These are phyloP conservation scores for Podochytrium sp. DNA, from an alignment of 192 early-diverging fungal genomes.

Conservation along the genomic window DNA sequence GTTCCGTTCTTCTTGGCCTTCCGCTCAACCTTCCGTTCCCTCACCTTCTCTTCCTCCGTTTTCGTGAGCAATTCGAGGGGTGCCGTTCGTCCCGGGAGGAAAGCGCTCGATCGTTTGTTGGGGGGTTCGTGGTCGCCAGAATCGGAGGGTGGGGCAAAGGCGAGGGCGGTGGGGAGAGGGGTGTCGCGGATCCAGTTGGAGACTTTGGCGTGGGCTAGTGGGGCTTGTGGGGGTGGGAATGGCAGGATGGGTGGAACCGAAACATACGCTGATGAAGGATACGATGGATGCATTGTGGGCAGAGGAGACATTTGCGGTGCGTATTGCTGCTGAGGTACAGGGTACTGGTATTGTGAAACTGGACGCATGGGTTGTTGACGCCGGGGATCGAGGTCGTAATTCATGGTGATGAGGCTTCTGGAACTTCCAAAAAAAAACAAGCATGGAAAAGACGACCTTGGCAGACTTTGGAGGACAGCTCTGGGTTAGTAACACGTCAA, in stretches of 20 bases:
- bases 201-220: not conserved
- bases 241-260: no score
- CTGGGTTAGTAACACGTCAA: slow-evolving; percentile 7
- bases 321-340: no score
- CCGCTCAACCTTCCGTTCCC: not conserved
- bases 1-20: not conserved
- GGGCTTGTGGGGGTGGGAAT: not conserved
- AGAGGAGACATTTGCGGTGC: no score
- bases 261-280: no score
- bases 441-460: not conserved
- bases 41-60: not conserved
- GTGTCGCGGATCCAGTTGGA: slow-evolving; percentile 8
- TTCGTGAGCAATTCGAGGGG: not conserved
- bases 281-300: no score
- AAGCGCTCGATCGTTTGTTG: no score
- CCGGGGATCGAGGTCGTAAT: no score
- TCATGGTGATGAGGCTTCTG: no score
- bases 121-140: not conserved
- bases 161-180: slow-evolving; percentile 14
- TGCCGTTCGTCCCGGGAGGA: not conserved
- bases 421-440: no score
- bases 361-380: no score
- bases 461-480: slow-evolving; percentile 19
- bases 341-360: no score
- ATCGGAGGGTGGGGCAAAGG: not conserved